These are phyloP conservation scores for Talaromyces borbonicus DNA, from an alignment of 495 filamentous ascomycete genomes.

Conservation along the genomic window DNA sequence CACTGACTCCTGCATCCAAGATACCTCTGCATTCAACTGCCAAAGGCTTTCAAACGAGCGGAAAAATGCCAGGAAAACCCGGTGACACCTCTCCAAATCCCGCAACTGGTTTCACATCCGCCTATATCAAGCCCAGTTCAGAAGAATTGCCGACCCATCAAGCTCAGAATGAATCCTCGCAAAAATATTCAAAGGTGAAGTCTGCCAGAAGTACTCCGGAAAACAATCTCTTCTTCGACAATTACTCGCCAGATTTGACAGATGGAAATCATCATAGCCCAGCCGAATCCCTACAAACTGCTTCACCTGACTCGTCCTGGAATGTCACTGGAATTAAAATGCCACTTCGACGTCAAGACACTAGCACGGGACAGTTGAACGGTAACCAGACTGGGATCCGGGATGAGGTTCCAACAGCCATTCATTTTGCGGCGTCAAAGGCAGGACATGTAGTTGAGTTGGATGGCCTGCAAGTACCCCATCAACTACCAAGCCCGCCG, in stretches of 20 bases:
- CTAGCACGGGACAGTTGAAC: not conserved
- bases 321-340: not conserved
- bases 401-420: not conserved
- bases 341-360: not conserved
- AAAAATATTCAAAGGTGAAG: too few relatives aligned
- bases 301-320: not conserved
- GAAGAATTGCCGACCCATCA: not conserved
- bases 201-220: not conserved
- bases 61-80: not conserved
- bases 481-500: slow-evolving; percentile 5
- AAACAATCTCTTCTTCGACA: slow-evolving; percentile 3
- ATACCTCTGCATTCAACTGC: too few relatives aligned
- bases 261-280: not conserved
- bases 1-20: slow-evolving; percentile 4
- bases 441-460: slow-evolving; percentile 25
- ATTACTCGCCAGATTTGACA: not conserved
- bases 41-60: not conserved
- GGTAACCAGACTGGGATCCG: not conserved
- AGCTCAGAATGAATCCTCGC: not conserved
- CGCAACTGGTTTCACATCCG: too few relatives aligned
- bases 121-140: too few relatives aligned
- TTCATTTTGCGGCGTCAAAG: not conserved
- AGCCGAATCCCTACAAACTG: not conserved
- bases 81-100: too few relatives aligned
- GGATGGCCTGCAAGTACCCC: slow-evolving; percentile 29